Base-by-base conservation (phyloP, 2,329 filamentous ascomycete genomes). In the Paracoccidioides lutzii region DNA sequence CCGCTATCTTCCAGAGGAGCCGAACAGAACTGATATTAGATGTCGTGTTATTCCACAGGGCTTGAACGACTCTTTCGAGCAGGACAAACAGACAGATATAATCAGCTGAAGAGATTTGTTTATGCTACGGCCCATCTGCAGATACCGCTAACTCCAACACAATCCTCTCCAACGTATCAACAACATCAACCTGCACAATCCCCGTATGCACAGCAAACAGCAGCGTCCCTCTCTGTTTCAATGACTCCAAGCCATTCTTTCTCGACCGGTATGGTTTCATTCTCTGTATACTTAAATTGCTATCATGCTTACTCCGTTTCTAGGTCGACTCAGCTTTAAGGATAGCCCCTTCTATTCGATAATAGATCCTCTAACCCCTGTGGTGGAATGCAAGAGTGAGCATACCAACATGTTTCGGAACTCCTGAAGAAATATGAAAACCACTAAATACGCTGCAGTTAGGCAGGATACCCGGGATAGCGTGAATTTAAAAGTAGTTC, bases 331-430 rank as follows among this genome's bases (percentile, higher is more conserved):
- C 50, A 72, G 70, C 51, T 87, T 87, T 73, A 91, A 88, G 65
- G 70, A 82, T 3, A 95, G 89, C 64, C 91, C 93, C 0, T 98
- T 96, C 69, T 96, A 91, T 66, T 80, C 81, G 9, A 76, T 91
- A 37, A 68, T 83, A 48, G 76, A 81, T 55, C 78, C 81, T 33
- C 71, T 96, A 5, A 81, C 87, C 4, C 73, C 77, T 6, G 74
- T 84, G 15, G 78, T 81, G 44, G 79, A 82, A 55, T 87, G 90
- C 60, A 87, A 91, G 69, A 79, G 90, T 90, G 77, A 66, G 81
- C 33, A 38, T 38, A 55, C 69, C 55, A 45, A 51, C 35, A 33
- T 49, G 8, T 46, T 49, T 10, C 53, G 48, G 4, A 37, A 69
- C 67, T 65, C 57, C 55, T 51, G 38, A 54, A 15, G 48, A 59